Percentiles rank a stretch among this genome's conserved stretches.
phyloP scores from a whole-genome alignment of 192 early-diverging fungal species.

The Thoreauomyces humboldtii region DNA sequence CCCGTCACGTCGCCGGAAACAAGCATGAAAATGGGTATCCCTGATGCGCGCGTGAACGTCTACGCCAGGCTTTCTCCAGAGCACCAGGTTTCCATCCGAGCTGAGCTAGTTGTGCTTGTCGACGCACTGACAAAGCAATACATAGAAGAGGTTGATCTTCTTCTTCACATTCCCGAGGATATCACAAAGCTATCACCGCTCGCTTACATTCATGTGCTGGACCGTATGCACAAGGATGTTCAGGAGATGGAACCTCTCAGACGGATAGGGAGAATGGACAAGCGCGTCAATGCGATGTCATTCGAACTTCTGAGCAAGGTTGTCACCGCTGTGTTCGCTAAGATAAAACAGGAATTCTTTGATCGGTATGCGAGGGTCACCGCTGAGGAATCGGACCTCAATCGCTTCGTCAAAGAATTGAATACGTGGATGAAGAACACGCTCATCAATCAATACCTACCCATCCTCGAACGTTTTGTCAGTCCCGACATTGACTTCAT shows the following conservation, averaged over 20 bases:
- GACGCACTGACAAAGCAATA: constrained; percentile 43
- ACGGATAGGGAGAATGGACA: constrained; percentile 21
- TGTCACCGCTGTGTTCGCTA: constrained; percentile 32
- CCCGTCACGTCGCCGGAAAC: neutral
- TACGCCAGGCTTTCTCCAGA: constrained; percentile 26
- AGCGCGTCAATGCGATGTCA: constrained; percentile 25
- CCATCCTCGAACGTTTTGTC: constrained; percentile 26
- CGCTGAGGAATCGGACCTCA: neutral
- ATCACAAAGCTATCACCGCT: constrained; percentile 32
- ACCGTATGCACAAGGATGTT: constrained; percentile 31
- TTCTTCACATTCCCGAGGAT: constrained; percentile 48
- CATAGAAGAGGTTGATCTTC: constrained; percentile 36
- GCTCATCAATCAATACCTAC: constrained; percentile 34
- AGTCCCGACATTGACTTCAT: constrained; percentile 25
- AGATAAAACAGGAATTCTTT: constrained; percentile 38
- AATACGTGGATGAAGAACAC: constrained; percentile 42
- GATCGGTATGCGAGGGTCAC: constrained; percentile 16
- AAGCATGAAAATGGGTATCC: neutral
- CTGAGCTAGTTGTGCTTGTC: constrained; percentile 36
- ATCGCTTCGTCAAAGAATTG: constrained; percentile 24
- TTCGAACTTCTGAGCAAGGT: constrained; percentile 34
- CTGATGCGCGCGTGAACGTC: neutral
- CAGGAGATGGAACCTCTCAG: constrained; percentile 13
- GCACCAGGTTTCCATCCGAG: constrained; percentile 22
- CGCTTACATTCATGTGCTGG: constrained; percentile 36